Percentiles rank a stretch among this genome's conserved stretches.
Conservation (phyloP, 306 rosid genomes). For the Elaeagnus macrophylla region DNA sequence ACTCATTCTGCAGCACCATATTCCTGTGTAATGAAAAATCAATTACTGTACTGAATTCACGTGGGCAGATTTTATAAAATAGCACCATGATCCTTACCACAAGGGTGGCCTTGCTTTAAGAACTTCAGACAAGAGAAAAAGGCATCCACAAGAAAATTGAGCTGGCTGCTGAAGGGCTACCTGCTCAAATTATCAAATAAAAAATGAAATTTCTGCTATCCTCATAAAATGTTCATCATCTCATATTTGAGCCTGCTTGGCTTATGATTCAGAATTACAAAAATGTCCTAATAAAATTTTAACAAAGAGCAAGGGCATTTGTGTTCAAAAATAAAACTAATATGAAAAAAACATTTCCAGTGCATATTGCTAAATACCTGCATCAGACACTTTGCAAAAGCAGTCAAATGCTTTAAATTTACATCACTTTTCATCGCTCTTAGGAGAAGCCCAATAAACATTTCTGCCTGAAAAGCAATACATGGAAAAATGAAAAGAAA, state of each 20-base stretch:
- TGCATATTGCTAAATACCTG: constrained; percentile 43
- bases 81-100: constrained; percentile 46
- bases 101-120: constrained; percentile 82
- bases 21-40: constrained; percentile 42
- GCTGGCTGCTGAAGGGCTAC: constrained; percentile 94
- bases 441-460: constrained; percentile 82
- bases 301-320: no score
- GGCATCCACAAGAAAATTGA: constrained; percentile 88
- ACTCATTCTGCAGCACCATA: constrained; percentile 63
- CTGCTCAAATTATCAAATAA: constrained; percentile 29
- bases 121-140: constrained; percentile 90
- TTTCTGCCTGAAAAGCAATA: constrained; percentile 57
- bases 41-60: neutral
- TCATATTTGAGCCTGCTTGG: neutral
- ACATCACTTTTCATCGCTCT: constrained; percentile 91
- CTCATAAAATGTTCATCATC: neutral
- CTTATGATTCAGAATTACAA: neutral
- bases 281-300: neutral
- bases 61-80: neutral
- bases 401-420: constrained; percentile 78
- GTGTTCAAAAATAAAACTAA: no score
- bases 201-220: neutral
- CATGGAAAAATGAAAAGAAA: constrained; percentile 6
- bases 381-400: constrained; percentile 75
- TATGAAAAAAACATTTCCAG: neutral